Evolutionary conservation across 192 early-diverging fungal species (phyloP).

Genomic region (Coemansia asiatica): DNA sequence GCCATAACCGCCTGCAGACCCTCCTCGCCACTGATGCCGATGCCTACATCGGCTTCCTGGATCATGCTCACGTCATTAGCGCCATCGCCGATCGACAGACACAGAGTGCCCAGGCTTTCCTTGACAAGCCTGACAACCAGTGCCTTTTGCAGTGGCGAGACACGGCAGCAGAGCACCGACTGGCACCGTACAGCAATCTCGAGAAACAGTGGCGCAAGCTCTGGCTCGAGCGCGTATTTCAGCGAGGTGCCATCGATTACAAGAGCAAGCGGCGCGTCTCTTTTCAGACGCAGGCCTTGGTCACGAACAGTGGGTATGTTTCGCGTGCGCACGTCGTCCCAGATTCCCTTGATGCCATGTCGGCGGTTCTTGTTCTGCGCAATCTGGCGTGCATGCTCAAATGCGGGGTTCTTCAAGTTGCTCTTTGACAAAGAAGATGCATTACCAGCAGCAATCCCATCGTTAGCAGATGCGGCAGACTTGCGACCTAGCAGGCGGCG

Average conservation of each 20-base stretch:
- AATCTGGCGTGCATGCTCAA: slow-evolving; percentile 29
- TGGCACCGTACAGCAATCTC: slow-evolving; percentile 76
- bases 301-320: slow-evolving; percentile 31
- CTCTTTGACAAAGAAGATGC: neutral
- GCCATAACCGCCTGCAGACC: slow-evolving; percentile 93
- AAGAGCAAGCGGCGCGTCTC: slow-evolving; percentile 60
- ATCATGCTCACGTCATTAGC: slow-evolving; percentile 99
- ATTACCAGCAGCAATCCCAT: neutral
- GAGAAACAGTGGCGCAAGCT: slow-evolving; percentile 62
- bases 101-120: slow-evolving; percentile 77
- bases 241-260: slow-evolving; percentile 94
- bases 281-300: slow-evolving; percentile 18
- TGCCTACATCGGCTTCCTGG: slow-evolving; percentile 92
- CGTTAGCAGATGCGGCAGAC: neutral
- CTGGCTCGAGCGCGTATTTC: slow-evolving; percentile 68
- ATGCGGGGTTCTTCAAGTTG: slow-evolving; percentile 23
- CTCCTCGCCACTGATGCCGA: slow-evolving; percentile 94
- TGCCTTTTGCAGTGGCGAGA: slow-evolving; percentile 94
- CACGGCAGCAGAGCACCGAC: slow-evolving; percentile 93
- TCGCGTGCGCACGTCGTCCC: slow-evolving; percentile 54
- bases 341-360: slow-evolving; percentile 44
- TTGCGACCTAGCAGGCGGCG: slow-evolving; percentile 27
- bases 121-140: slow-evolving; percentile 90
- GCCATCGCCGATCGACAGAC: slow-evolving; percentile 92
- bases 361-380: slow-evolving; percentile 37